Conservation (phyloP, 2,329 filamentous ascomycete species). For the Penicillium concentricum region DNA sequence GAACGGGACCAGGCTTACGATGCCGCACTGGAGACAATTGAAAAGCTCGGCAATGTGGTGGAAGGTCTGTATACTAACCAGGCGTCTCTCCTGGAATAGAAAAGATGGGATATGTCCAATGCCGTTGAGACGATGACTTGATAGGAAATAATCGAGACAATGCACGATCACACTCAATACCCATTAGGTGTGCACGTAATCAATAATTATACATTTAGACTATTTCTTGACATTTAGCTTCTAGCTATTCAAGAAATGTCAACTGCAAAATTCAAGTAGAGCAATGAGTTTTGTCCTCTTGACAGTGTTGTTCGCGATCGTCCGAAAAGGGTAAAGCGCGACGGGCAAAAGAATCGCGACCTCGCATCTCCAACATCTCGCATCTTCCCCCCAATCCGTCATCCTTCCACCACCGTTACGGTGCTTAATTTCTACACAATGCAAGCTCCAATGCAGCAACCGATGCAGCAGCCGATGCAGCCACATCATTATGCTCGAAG, state of each 20-base stretch:
- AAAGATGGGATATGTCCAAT: conserved; percentile 22
- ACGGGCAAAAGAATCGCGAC: conserved; percentile 39
- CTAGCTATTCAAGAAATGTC: not conserved
- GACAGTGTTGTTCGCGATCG: conserved; percentile 12
- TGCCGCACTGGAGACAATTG: conserved; percentile 88
- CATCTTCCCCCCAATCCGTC: conserved; percentile 19
- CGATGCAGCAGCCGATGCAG: no score
- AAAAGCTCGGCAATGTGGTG: conserved; percentile 95
- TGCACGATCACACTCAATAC: conserved; percentile 9
- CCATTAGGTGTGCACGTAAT: not conserved
- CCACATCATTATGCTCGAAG: conserved; percentile 39
- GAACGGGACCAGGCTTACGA: conserved; percentile 93
- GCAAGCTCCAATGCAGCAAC: conserved; percentile 43
- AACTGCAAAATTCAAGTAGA: not conserved
- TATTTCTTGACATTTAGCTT: no score
- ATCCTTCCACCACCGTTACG: conserved; percentile 9
- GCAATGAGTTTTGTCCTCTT: not conserved
- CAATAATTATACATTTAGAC: not conserved
- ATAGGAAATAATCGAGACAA: conserved; percentile 21
- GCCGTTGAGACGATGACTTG: conserved; percentile 25
- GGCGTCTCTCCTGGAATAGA: conserved; percentile 84
- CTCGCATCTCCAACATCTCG: conserved; percentile 23
- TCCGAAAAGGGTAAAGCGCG: conserved; percentile 39
- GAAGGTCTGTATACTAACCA: conserved; percentile 98
- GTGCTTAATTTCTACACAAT: conserved; percentile 25